phyloP scores from a whole-genome alignment of 192 early-diverging fungal genomes.

The Oehlia diaphana region DNA sequence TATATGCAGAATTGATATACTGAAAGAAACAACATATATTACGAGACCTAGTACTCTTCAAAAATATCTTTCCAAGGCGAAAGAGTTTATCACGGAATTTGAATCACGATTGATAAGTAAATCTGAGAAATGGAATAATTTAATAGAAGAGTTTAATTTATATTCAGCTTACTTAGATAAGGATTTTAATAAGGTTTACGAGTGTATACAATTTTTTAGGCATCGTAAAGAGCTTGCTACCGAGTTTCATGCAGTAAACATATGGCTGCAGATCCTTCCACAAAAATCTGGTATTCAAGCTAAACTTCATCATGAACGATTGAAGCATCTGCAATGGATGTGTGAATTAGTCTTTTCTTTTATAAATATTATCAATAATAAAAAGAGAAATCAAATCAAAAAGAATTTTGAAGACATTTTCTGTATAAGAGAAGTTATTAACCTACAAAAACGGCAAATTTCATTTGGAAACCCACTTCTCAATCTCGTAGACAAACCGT shows the following conservation, averaged over 20 bases:
- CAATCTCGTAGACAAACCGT: neutral
- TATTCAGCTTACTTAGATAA: conserved; percentile 20
- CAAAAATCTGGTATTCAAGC: neutral
- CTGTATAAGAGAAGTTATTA: neutral
- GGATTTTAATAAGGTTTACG: neutral
- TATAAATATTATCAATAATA: neutral
- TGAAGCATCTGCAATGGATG: conserved; percentile 8
- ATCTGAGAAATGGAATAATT: neutral
- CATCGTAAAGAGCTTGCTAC: neutral
- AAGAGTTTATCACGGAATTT: neutral
- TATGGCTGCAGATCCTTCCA: neutral
- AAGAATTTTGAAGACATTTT: conserved; percentile 12
- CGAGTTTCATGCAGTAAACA: conserved; percentile 15
- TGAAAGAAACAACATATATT: neutral
- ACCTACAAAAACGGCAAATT: conserved; percentile 1
- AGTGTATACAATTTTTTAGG: conserved; percentile 9
- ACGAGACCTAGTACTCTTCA: neutral
- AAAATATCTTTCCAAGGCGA: neutral
- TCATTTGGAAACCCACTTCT: neutral
- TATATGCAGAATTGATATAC: neutral
- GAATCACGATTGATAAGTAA: neutral
- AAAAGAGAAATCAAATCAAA: neutral
- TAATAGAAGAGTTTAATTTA: conserved; percentile 5
- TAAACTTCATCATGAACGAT: neutral
- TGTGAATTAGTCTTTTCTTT: conserved; percentile 17